A percentile compares a stretch with the other conserved stretches of the same genome.
phyloP scores from a whole-genome alignment of 148 eudicot species.

The Arctostaphylos glauca region DNA sequence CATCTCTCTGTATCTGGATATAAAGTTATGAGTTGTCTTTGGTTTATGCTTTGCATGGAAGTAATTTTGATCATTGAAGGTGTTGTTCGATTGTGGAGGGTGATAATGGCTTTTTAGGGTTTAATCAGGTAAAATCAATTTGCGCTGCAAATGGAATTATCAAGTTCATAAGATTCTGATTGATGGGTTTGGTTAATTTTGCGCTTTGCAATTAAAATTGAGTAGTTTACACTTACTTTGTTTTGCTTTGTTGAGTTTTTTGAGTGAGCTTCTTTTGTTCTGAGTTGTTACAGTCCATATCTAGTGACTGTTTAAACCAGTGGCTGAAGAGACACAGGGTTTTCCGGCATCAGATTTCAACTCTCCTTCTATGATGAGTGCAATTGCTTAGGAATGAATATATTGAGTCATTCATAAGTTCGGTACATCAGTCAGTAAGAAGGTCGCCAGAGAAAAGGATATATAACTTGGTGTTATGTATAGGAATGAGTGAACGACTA shows the following conservation, averaged over 20 bases:
- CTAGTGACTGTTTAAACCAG: not conserved
- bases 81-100: not conserved
- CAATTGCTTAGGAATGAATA: not conserved
- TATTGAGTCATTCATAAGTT: not conserved
- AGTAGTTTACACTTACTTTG: not conserved
- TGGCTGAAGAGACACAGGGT: not conserved
- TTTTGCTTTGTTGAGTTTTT: not conserved
- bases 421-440: not conserved
- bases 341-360: not conserved
- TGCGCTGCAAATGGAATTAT: not conserved
- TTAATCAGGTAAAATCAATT: not conserved
- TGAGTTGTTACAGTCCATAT: not conserved
- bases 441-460: not conserved
- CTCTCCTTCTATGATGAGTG: not conserved
- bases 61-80: not conserved
- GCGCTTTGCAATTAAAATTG: not conserved
- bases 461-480: not conserved
- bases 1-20: slow-evolving; percentile 6
- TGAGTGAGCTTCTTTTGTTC: not conserved
- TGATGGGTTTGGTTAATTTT: slow-evolving; percentile 1
- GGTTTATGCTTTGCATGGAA: slow-evolving; percentile 16
- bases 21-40: not conserved
- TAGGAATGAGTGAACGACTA: no score
- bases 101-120: slow-evolving; percentile 12
- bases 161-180: not conserved